Percentiles rank a stretch among this genome's conserved stretches.
Evolutionary conservation across 768 basidiomycete genomes (phyloP).

Genomic region (Auricularia cornea): DNA sequence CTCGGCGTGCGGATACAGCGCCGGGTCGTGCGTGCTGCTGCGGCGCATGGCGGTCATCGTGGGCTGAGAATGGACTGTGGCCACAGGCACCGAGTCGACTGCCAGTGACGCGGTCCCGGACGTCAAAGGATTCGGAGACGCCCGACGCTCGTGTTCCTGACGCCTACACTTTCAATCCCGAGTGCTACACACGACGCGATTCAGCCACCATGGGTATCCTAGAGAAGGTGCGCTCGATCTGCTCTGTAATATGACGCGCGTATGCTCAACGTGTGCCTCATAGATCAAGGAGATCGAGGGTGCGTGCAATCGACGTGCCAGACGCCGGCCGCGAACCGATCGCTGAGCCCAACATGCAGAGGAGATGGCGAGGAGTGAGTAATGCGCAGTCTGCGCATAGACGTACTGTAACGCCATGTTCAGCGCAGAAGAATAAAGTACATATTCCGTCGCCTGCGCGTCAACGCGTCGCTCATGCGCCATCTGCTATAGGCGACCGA

Average conservation of each 20-base stretch:
- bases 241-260: background rate
- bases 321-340: background rate
- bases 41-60: constrained; percentile 32
- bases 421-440: constrained; percentile 95
- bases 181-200: background rate
- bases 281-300: constrained; percentile 96
- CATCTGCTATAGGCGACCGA: constrained; percentile 85
- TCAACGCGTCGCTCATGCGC: constrained; percentile 7
- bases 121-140: background rate
- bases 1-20: constrained; percentile 57
- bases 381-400: background rate
- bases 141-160: too few relatives aligned
- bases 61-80: too few relatives aligned
- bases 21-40: constrained; percentile 43
- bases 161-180: background rate
- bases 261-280: constrained; percentile 2
- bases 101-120: too few relatives aligned
- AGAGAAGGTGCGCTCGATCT: constrained; percentile 60
- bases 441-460: constrained; percentile 6
- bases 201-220: constrained; percentile 68
- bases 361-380: constrained; percentile 95
- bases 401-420: background rate
- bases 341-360: constrained; percentile 35
- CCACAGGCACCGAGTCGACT: background rate
- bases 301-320: constrained; percentile 29